Evolutionary conservation across 495 filamentous ascomycete species (phyloP).

Genomic region (Penicillium cosmopolitanum): DNA sequence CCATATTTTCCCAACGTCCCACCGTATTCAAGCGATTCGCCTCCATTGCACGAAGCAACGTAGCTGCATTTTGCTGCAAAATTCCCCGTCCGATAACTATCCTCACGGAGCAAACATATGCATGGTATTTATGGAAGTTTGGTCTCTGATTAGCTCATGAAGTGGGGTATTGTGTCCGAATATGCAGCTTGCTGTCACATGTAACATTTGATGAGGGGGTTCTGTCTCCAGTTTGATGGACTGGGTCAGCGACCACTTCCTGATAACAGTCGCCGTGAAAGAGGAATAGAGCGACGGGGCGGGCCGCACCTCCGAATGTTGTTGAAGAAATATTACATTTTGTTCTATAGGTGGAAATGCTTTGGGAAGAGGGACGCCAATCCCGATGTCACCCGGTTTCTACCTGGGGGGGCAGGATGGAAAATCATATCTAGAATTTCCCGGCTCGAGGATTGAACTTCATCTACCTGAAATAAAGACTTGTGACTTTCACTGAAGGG

Average conservation of each 20-base stretch:
- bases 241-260: not conserved
- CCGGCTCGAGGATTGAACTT: too few relatives aligned
- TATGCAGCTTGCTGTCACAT: not conserved
- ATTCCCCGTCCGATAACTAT: not conserved
- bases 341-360: too few relatives aligned
- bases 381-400: too few relatives aligned
- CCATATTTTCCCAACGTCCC: not conserved
- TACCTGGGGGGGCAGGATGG: too few relatives aligned
- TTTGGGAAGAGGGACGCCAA: too few relatives aligned
- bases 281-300: not conserved
- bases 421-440: too few relatives aligned
- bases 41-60: conserved; percentile 1
- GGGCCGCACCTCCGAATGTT: not conserved
- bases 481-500: too few relatives aligned
- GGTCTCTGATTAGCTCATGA: not conserved
- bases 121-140: not conserved
- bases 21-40: not conserved
- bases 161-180: not conserved
- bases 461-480: too few relatives aligned
- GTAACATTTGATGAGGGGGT: not conserved
- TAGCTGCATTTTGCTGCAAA: not conserved
- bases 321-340: too few relatives aligned
- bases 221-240: not conserved
- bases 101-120: too few relatives aligned
- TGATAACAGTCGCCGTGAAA: not conserved